Evolutionary conservation across 805 yeast genomes (phyloP), one percentile per base, ranked within the genome.

Genomic region (Nakazawaea ambrosiae): DNA sequence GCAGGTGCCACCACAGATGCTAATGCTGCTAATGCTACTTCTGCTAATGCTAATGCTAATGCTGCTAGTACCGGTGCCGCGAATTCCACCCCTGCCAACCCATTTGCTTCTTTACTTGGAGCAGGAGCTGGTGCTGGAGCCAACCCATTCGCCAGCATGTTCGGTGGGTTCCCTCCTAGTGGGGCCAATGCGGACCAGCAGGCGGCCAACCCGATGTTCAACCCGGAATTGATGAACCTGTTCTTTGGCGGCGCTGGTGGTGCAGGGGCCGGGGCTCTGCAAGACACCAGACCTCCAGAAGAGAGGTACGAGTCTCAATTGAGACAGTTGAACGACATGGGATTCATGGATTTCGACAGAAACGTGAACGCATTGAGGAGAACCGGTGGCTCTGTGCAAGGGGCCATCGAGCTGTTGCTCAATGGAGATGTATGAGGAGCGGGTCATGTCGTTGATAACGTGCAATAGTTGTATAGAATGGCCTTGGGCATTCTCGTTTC

Each of bases 301-400:
- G 90, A 80, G 55, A 68, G 84, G 34, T 83, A 75, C 54, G 89
- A 78, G 53, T 46, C 68, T 3, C 92, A 81, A 55, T 61, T 81
- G 45, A 74, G 84, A 49, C 90, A 82, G 53, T 64, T 81, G 50
- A 84, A 81, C 53, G 90, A 83, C 51, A 80, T 83, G 73, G 92
- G 92, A 5, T 90, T 90, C 64, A 77, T 75, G 48, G 97, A 90
- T 48, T 90, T 90, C 55, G 97, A 90, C 48, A 73, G 85, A 48
- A 92, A 92, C 54, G 88, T 92, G 18, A 79, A 78, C 20, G 97
- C 97, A 2, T 70, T 92, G 50, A 78, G 97, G 65, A 78, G 97
- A 62, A 78, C 90, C 39, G 98, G 98, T 24, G 98, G 98, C 7
- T 85, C 89, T 45, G 97, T 90, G 19, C 96, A 90, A 63, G 97